Evolutionary conservation across 2,329 filamentous ascomycete species (phyloP).

Genomic region (Aspergillus puulaauensis): DNA sequence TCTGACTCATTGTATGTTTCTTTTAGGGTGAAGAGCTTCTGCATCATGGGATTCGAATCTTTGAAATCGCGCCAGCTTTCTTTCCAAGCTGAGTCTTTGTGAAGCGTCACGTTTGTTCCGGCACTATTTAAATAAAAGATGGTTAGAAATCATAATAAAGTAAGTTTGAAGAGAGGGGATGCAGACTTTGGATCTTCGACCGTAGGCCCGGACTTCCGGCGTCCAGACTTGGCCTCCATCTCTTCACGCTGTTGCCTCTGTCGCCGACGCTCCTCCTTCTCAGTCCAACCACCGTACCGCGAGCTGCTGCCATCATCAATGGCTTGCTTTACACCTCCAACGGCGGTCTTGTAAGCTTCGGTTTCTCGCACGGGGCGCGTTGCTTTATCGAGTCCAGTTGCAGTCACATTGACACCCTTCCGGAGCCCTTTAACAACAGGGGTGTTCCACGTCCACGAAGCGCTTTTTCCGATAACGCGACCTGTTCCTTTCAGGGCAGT

Average conservation of each 20-base stretch:
- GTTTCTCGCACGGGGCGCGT: slow-evolving; percentile 92
- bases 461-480: slow-evolving; percentile 82
- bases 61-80: slow-evolving; percentile 97
- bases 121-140: slow-evolving; percentile 58
- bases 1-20: slow-evolving; percentile 92
- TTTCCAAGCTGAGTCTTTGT: slow-evolving; percentile 97
- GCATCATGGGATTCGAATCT: slow-evolving; percentile 83
- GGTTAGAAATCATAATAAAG: slow-evolving; percentile 28
- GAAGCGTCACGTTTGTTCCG: slow-evolving; percentile 88
- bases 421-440: slow-evolving; percentile 87
- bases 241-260: slow-evolving; percentile 71
- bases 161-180: not conserved
- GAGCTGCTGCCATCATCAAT: slow-evolving; percentile 97
- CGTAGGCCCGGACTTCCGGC: slow-evolving; percentile 56
- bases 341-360: slow-evolving; percentile 74
- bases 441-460: slow-evolving; percentile 97
- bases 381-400: slow-evolving; percentile 86
- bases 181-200: slow-evolving; percentile 87
- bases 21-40: slow-evolving; percentile 83
- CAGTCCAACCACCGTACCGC: slow-evolving; percentile 92
- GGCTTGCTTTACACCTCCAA: slow-evolving; percentile 74
- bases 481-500: slow-evolving; percentile 83
- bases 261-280: slow-evolving; percentile 88
- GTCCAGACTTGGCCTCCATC: slow-evolving; percentile 56
- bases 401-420: slow-evolving; percentile 81